Evolutionary conservation across 495 filamentous ascomycete species (phyloP), one percentile per base, ranked within the genome.

Genomic region (Aspergillus saccharolyticus): DNA sequence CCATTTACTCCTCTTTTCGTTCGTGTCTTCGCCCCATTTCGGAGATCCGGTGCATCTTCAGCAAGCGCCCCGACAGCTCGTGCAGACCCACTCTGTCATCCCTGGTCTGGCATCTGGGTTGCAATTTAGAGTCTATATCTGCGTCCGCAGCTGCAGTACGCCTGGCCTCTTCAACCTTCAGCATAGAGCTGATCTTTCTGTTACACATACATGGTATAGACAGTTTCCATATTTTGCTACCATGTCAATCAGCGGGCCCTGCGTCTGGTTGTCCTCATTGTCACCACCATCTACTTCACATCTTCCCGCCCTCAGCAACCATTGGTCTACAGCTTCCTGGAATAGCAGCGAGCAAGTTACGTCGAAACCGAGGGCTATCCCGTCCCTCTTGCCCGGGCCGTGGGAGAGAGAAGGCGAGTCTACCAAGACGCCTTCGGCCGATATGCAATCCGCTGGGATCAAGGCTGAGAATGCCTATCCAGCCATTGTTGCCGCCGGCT

Each of bases 201-300:
- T 18, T 7, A 39, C 55, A 53, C 16, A 18, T 66, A 42, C 47
- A 66, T 66, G 64, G 61, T 60, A 45, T 60, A 64, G n/a, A 39
- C 47, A 51, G 20, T 42, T 25, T 51, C 44, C 30, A 53, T 61
- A 5, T 12, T 39, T 12, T 39, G 33, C 65, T 68, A 75, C 58
- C 67, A 76, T 76, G 74, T 76, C 74, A 67, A 63, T 73, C 67
- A 70, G 68, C 58, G 71, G 74, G 51, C 69, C 72, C 62, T 76
- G 74, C 65, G 68, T 71, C 57, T 76, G 74, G 74, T 57, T 74
- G 57, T 65, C 74, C 47, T 69, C 74, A 33, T 58, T 76, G 56
- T 66, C 72, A 52, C 68, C 73, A 44, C 64, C 71, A 55, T 60
- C 70, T 48, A 62, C 64, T 48, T 71, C 73, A 47, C 65, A 70